Conservation (phyloP, 352 stramenopile species). For the Phytophthora meadii region DNA sequence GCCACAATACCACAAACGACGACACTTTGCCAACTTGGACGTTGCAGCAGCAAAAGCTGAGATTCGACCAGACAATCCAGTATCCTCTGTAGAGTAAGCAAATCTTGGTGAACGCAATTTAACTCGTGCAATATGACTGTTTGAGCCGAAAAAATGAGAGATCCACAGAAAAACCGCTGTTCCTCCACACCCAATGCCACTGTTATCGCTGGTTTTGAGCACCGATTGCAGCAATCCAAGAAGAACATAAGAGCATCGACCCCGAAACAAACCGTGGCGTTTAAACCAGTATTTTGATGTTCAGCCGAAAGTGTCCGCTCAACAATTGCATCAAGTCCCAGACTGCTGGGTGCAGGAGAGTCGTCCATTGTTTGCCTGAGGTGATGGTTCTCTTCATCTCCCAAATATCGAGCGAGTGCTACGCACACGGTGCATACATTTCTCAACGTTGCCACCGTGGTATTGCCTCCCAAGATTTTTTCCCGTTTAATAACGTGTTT, state of each 20-base stretch:
- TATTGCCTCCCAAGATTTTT: constrained; percentile 50
- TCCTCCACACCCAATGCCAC: constrained; percentile 58
- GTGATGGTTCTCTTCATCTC: constrained; percentile 60
- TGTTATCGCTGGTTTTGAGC: constrained; percentile 35
- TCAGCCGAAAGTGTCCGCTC: background rate
- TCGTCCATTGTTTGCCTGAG: background rate
- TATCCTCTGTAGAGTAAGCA: constrained; percentile 29
- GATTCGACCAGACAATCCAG: constrained; percentile 51
- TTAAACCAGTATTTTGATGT: background rate
- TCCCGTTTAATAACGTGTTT: constrained; percentile 57
- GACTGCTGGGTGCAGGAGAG: background rate
- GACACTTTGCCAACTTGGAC: constrained; percentile 67
- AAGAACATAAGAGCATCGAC: constrained; percentile 60
- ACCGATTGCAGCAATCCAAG: constrained; percentile 52
- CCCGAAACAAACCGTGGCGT: constrained; percentile 52
- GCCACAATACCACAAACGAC: constrained; percentile 51
- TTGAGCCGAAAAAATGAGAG: constrained; percentile 72
- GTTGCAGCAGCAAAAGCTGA: constrained; percentile 70
- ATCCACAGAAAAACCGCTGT: constrained; percentile 78
- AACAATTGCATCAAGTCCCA: background rate
- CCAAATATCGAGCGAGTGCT: constrained; percentile 61
- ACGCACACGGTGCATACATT: constrained; percentile 65
- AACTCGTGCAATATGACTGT: constrained; percentile 65
- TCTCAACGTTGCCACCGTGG: constrained; percentile 55
- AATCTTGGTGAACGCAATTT: constrained; percentile 44